Percentiles rank a stretch among this genome's conserved stretches.
phyloP scores from a whole-genome alignment of 306 rosid species.

The Rosa multiflora region DNA sequence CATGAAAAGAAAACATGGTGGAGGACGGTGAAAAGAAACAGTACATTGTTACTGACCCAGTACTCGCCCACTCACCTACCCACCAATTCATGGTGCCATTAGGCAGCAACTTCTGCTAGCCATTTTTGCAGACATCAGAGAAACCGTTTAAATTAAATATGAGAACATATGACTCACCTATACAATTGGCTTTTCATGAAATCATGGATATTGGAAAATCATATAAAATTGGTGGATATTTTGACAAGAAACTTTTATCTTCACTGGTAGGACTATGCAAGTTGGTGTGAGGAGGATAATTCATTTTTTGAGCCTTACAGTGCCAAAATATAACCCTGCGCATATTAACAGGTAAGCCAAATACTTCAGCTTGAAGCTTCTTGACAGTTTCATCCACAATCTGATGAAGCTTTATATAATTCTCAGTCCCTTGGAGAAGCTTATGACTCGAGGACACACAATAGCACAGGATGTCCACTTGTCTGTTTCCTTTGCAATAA shows the following conservation, averaged over 20 bases:
- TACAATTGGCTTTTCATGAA: too few relatives aligned
- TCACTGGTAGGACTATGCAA: too few relatives aligned
- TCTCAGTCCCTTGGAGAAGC: conserved; percentile 69
- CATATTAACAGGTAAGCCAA: conserved; percentile 69
- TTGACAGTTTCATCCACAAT: conserved; percentile 64
- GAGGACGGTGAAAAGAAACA: background rate
- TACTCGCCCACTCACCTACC: conserved; percentile 93
- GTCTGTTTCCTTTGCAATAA: conserved; percentile 78
- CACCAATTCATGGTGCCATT: conserved; percentile 23
- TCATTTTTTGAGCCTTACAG: too few relatives aligned
- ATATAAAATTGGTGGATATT: too few relatives aligned
- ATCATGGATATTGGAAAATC: too few relatives aligned
- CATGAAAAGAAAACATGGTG: background rate
- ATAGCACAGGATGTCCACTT: conserved; percentile 82
- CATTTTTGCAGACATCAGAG: background rate
- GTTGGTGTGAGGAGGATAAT: too few relatives aligned
- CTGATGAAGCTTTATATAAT: conserved; percentile 51
- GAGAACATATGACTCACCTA: too few relatives aligned
- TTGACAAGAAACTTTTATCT: too few relatives aligned
- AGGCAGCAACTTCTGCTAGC: background rate
- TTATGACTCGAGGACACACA: conserved; percentile 81
- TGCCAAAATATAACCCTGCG: conserved; percentile 58
- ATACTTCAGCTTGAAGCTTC: conserved; percentile 85
- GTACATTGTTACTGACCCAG: conserved; percentile 57
- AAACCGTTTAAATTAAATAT: background rate